These are phyloP conservation scores for Eucalyptus coolabah DNA, from an alignment of 345 rosid species.

Conservation along the genomic window DNA sequence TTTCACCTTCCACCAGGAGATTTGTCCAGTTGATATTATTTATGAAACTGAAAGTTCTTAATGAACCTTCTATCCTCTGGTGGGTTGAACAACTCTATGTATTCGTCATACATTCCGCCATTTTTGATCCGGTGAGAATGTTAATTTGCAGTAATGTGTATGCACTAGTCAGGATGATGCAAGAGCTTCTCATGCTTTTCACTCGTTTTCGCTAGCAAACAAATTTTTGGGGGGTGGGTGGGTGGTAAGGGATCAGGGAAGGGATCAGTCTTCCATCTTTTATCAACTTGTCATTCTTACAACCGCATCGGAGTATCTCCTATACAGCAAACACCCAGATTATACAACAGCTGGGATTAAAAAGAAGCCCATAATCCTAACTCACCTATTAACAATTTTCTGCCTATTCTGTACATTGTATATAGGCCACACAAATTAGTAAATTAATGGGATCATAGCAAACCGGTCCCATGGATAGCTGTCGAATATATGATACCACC, in stretches of 20 bases:
- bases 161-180: background rate
- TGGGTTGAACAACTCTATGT: background rate
- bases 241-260: background rate
- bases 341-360: background rate
- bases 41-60: background rate
- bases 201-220: background rate
- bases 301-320: background rate
- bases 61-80: background rate
- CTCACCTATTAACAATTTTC: background rate
- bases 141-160: background rate
- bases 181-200: background rate
- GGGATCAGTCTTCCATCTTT: background rate
- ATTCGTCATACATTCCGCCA: background rate
- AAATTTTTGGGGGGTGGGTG: background rate
- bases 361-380: background rate
- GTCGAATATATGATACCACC: slow-evolving; percentile 56
- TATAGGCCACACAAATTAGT: background rate
- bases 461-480: slow-evolving; percentile 39
- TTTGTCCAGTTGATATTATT: background rate
- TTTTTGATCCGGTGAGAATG: background rate
- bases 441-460: slow-evolving; percentile 41
- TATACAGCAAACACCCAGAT: background rate
- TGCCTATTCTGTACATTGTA: background rate
- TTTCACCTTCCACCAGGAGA: background rate
- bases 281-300: background rate